Conservation (phyloP, 768 basidiomycete species). For the Lactarius psammicola region DNA sequence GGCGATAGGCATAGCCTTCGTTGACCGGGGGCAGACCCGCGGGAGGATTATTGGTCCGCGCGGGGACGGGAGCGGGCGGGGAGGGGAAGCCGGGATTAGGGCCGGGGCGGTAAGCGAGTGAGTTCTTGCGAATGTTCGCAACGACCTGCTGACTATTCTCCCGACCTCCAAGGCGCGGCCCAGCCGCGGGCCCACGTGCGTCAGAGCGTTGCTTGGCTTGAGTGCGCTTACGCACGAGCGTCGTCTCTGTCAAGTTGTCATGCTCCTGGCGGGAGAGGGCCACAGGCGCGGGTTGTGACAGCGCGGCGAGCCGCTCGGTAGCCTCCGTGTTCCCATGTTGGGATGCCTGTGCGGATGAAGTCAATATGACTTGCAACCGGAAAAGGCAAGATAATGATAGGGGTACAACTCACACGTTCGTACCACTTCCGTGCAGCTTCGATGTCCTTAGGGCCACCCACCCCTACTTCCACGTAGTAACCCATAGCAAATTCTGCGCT, state of each 20-base stretch:
- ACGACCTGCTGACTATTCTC: slow-evolving; percentile 47
- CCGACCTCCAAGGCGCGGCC: slow-evolving; percentile 27
- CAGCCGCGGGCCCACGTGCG: slow-evolving; percentile 28
- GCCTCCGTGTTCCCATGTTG: slow-evolving; percentile 84
- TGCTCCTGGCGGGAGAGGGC: slow-evolving; percentile 77
- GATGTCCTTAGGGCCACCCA: slow-evolving; percentile 68
- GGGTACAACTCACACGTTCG: slow-evolving; percentile 45
- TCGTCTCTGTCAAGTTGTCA: slow-evolving; percentile 71
- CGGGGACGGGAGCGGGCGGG: neutral
- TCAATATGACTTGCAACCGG: neutral
- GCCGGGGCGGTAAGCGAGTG: slow-evolving; percentile 34
- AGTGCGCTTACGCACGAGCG: slow-evolving; percentile 81
- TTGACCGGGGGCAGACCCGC: slow-evolving; percentile 2
- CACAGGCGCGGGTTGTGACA: slow-evolving; percentile 59
- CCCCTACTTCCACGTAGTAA: slow-evolving; percentile 91
- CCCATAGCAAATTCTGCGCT: slow-evolving; percentile 95
- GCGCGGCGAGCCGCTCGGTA: slow-evolving; percentile 62
- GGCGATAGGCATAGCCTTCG: slow-evolving; percentile 10
- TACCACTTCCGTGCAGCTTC: slow-evolving; percentile 79
- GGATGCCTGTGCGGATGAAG: slow-evolving; percentile 50
- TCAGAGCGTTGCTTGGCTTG: slow-evolving; percentile 60
- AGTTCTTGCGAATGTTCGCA: slow-evolving; percentile 55
- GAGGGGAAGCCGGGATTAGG: neutral
- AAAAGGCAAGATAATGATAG: slow-evolving; percentile 2
- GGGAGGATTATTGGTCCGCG: slow-evolving; percentile 12